Conservation (phyloP, 352 stramenopile genomes). For the Phytophthora pinifolia region DNA sequence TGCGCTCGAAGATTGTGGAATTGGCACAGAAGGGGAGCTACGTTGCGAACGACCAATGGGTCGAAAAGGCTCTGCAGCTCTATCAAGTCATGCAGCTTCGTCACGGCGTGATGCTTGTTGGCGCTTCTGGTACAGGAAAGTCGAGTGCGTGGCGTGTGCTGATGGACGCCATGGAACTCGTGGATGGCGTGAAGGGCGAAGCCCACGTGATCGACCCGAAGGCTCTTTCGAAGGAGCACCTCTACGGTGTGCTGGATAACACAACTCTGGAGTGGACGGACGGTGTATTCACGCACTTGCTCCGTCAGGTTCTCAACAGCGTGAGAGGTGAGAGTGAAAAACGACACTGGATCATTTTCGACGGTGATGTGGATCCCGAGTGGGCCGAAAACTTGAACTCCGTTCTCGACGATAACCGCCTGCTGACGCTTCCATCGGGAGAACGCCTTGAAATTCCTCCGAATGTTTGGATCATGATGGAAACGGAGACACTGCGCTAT, state of each 20-base stretch:
- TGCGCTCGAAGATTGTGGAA: constrained; percentile 90
- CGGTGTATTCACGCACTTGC: constrained; percentile 97
- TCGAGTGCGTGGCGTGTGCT: constrained; percentile 94
- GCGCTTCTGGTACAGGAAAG: constrained; percentile 96
- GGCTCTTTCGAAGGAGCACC: constrained; percentile 96
- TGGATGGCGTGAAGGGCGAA: constrained; percentile 97
- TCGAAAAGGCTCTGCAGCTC: constrained; percentile 99
- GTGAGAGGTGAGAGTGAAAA: constrained; percentile 96
- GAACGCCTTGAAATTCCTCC: constrained; percentile 97
- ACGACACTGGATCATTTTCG: constrained; percentile 99
- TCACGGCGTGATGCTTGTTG: constrained; percentile 99
- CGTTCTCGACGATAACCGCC: constrained; percentile 99
- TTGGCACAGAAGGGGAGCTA: constrained; percentile 91
- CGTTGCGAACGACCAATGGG: constrained; percentile 90
- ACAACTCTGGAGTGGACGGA: constrained; percentile 99
- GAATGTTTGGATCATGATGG: constrained; percentile 99
- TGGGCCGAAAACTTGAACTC: constrained; percentile 99
- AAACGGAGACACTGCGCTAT: constrained; percentile 98
- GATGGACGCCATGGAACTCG: constrained; percentile 91
- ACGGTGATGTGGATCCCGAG: constrained; percentile 99
- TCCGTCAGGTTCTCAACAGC: constrained; percentile 97
- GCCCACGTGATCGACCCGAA: constrained; percentile 99
- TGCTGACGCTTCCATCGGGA: constrained; percentile 98
- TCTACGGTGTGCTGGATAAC: constrained; percentile 99
- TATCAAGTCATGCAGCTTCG: constrained; percentile 98